These are phyloP conservation scores for Pholiota adiposa DNA, from an alignment of 1,284 basidiomycete genomes.

Conservation along the genomic window DNA sequence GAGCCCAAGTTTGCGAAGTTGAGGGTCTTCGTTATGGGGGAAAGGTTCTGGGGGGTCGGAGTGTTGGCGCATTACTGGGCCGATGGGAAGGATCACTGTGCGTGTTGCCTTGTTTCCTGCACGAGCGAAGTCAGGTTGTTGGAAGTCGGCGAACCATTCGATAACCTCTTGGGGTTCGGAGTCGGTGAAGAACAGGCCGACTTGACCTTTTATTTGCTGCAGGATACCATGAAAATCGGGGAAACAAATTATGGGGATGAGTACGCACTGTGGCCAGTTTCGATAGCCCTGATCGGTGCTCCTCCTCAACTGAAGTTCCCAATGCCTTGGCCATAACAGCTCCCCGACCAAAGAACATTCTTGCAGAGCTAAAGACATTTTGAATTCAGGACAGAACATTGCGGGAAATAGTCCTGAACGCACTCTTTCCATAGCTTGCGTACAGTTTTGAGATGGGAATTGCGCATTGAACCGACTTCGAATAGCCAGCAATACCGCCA, in stretches of 20 bases:
- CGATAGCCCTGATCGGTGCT: conserved; percentile 82
- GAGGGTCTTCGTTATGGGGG: conserved; percentile 96
- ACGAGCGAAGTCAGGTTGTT: conserved; percentile 91
- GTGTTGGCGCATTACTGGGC: conserved; percentile 73
- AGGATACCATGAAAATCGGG: conserved; percentile 12
- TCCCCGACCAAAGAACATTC: conserved; percentile 93
- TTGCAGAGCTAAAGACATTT: conserved; percentile 63
- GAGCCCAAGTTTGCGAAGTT: conserved; percentile 90
- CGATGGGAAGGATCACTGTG: conserved; percentile 78
- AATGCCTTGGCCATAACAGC: conserved; percentile 96
- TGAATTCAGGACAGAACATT: conserved; percentile 11
- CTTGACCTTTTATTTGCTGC: conserved; percentile 91
- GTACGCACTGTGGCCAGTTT: conserved; percentile 79
- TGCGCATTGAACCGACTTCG: conserved; percentile 93
- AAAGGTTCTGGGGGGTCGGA: conserved; percentile 84
- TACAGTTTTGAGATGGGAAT: conserved; percentile 93
- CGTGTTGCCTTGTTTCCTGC: conserved; percentile 81
- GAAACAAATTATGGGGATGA: conserved; percentile 1
- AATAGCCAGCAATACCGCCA: conserved; percentile 97
- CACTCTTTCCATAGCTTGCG: conserved; percentile 93
- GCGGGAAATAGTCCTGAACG: conserved; percentile 29
- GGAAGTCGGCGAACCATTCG: conserved; percentile 95
- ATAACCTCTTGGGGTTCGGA: conserved; percentile 86
- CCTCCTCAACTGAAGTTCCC: conserved; percentile 87
- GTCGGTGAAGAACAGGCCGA: conserved; percentile 93